These are phyloP conservation scores for Heterobasidion occidentale DNA, from an alignment of 1,284 basidiomycete genomes.

Conservation along the genomic window DNA sequence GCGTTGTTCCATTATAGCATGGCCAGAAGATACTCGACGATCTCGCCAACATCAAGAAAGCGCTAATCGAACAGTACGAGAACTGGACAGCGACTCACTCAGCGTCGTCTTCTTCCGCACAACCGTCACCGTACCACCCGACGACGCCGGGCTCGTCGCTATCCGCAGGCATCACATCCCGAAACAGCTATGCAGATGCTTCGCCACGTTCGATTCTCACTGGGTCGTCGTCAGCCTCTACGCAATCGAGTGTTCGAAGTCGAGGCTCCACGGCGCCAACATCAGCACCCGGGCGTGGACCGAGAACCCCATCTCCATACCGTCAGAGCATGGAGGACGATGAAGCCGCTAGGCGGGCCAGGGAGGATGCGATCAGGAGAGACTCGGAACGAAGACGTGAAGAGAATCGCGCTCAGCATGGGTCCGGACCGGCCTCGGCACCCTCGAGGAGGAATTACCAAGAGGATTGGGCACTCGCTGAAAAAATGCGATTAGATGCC, in stretches of 20 bases:
- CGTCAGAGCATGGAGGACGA: conserved; percentile 19
- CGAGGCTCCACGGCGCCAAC: not conserved
- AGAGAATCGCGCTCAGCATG: not conserved
- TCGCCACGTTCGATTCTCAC: not conserved
- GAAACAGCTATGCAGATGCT: not conserved
- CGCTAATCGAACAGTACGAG: conserved; percentile 28
- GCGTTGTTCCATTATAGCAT: conserved; percentile 34
- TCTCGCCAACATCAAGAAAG: conserved; percentile 25
- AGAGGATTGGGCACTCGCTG: conserved; percentile 4
- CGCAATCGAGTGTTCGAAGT: conserved; percentile 12
- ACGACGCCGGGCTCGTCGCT: not conserved
- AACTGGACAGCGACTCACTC: conserved; percentile 18
- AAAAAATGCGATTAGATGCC: conserved; percentile 4
- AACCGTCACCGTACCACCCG: conserved; percentile 1
- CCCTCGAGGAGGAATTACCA: not conserved
- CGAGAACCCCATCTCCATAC: conserved; percentile 22
- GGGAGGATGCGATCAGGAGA: conserved; percentile 24
- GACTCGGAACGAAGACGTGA: conserved; percentile 17
- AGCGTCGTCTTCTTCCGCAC: conserved; percentile 1
- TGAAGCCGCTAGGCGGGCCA: conserved; percentile 27
- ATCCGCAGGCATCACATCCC: not conserved
- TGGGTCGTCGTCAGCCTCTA: conserved; percentile 10
- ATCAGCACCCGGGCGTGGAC: conserved; percentile 4
- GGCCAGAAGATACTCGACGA: conserved; percentile 55
- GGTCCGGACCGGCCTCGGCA: not conserved